These are phyloP conservation scores for Hanseniaspora occidentalis DNA, from an alignment of 805 yeast genomes.

Conservation along the genomic window DNA sequence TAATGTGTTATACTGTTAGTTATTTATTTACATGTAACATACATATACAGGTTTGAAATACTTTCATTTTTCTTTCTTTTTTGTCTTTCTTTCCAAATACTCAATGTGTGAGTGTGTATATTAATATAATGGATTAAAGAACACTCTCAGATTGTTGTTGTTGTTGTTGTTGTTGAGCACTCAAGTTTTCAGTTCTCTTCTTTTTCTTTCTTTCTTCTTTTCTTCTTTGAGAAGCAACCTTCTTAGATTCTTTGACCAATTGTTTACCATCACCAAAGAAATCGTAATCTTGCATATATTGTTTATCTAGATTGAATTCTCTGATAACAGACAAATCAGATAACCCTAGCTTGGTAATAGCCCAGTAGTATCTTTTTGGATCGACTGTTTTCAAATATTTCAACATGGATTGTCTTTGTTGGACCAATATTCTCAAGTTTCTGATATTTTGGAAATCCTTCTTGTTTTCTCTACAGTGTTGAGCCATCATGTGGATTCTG, in stretches of 20 bases:
- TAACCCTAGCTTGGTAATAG: slow-evolving; percentile 78
- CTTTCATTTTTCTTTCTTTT: too few species aligned
- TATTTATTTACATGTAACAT: too few species aligned
- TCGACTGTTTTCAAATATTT: slow-evolving; percentile 71
- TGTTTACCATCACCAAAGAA: slow-evolving; percentile 61
- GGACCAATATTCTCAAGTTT: slow-evolving; percentile 69
- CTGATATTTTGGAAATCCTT: slow-evolving; percentile 67
- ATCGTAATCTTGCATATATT: slow-evolving; percentile 65
- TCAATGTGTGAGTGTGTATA: too few species aligned
- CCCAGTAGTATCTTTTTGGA: slow-evolving; percentile 74
- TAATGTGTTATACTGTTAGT: too few species aligned
- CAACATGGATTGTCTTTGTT: slow-evolving; percentile 73
- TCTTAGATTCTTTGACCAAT: slow-evolving; percentile 44
- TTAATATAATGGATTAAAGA: too few species aligned
- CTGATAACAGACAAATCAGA: slow-evolving; percentile 63
- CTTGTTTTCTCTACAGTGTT: slow-evolving; percentile 55
- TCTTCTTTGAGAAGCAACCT: slow-evolving; percentile 33
- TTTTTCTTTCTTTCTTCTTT: slow-evolving; percentile 32
- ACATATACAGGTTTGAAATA: too few species aligned
- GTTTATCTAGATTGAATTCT: slow-evolving; percentile 73
- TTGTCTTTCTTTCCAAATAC: too few species aligned
- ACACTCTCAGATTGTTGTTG: not conserved
- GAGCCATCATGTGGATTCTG: slow-evolving; percentile 62
- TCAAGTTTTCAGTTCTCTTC: slow-evolving; percentile 27
- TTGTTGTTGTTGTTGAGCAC: slow-evolving; percentile 7